Base-by-base conservation (phyloP, 1,284 basidiomycete species). In the Meira nashicola region DNA sequence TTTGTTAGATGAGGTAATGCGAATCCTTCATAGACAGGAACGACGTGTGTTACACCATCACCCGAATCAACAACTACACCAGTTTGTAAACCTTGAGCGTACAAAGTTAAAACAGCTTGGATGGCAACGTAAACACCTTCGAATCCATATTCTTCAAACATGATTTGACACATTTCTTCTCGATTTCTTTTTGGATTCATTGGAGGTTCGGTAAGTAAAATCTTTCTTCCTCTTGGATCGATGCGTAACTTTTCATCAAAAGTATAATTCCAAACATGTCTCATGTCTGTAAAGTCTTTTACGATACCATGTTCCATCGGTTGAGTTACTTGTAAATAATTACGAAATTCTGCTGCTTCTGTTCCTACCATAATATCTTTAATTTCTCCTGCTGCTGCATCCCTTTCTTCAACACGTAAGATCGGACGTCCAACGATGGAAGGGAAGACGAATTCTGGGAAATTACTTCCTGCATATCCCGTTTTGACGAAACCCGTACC, bases 241-340 rank as follows among this genome's bases (percentile, higher is more conserved):
- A 97, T 84, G 70, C 86, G 84, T 61, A 99, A 85, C 82, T 98
- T 98, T 81, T 96, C 90, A 77, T 91, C 84, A 79, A 99, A 98
- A 1, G 94, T 98, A 79, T 98, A 97, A 81, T 98, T 87, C 95
- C 94, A 99, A 12, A 98, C 75, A 74, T 92, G 86, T 76, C 88
- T 88, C 95, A 98, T 98, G 80, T 99, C 95, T 74, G 92, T 90
- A 92, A 94, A 99, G 81, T 98, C 95, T 75, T 89, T 88, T 57
- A 99, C 88, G 79, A 99, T 95, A 58, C 95, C 95, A 80, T 99
- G 95, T 79, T 98, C 95, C 90, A 98, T 93, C 2, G 95, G 94
- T 74, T 98, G 94, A 1, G 91, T 89, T 57, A 98, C 85, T 80
- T 98, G 94, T 33, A 99, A 86, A 81, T 90, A 97, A 77, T 90